Conservation (phyloP, 1,284 basidiomycete species). For the Volvariella volvacea region DNA sequence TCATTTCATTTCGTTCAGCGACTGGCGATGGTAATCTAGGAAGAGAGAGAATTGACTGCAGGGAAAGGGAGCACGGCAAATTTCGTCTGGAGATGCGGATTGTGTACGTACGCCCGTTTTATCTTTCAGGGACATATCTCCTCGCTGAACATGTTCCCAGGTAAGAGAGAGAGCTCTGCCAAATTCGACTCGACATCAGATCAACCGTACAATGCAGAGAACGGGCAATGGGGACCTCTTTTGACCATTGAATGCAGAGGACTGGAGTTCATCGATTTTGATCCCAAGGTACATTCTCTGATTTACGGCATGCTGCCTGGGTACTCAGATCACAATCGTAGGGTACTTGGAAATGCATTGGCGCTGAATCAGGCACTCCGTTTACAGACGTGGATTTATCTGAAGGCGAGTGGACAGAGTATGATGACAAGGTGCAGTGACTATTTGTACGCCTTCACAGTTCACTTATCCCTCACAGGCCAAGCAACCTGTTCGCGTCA, state of each 20-base stretch:
- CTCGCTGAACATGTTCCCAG: constrained; percentile 18
- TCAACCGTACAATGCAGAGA: constrained; percentile 55
- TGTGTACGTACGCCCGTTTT: constrained; percentile 35
- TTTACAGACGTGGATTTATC: constrained; percentile 61
- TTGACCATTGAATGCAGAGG: constrained; percentile 71
- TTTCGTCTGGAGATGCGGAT: constrained; percentile 73
- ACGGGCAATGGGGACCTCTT: constrained; percentile 54
- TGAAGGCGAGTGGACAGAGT: constrained; percentile 72
- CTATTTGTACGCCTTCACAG: neutral
- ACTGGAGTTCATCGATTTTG: constrained; percentile 68
- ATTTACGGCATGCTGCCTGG: constrained; percentile 9
- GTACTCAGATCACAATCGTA: constrained; percentile 17
- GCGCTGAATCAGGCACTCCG: constrained; percentile 36
- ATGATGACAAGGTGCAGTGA: constrained; percentile 67
- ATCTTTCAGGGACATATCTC: constrained; percentile 2
- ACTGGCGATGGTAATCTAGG: constrained; percentile 31
- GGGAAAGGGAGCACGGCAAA: constrained; percentile 63
- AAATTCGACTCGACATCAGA: constrained; percentile 59
- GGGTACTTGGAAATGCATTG: constrained; percentile 70
- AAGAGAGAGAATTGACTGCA: constrained; percentile 55
- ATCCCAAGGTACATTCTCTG: constrained; percentile 42
- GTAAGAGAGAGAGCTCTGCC: constrained; percentile 72
- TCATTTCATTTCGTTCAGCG: constrained; percentile 7
- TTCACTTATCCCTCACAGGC: constrained; percentile 32
- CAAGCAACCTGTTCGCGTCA: constrained; percentile 56